A percentile compares a stretch with the other conserved stretches of the same genome.
Conservation (phyloP, 2,329 filamentous ascomycete genomes). For the Xylaria hypoxylon region DNA sequence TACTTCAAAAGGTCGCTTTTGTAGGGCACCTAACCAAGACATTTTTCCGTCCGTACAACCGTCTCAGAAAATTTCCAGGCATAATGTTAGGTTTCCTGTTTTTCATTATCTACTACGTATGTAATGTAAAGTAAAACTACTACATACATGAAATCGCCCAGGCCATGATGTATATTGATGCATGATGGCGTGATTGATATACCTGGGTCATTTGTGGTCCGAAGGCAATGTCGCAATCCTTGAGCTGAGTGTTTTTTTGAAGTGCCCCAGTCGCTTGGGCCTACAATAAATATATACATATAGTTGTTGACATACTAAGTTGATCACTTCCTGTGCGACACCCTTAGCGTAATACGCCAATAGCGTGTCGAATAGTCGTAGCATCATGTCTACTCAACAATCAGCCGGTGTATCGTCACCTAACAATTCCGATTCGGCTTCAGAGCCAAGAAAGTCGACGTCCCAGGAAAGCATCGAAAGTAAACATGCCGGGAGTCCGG, state of each 20-base stretch:
- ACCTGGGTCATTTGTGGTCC: conserved; percentile 16
- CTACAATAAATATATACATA: conserved; percentile 23
- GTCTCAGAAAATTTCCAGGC: neutral
- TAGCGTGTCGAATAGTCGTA: conserved; percentile 12
- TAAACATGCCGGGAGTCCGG: conserved; percentile 19
- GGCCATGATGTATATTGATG: conserved; percentile 31
- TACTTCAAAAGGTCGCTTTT: neutral
- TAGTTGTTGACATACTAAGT: conserved; percentile 7
- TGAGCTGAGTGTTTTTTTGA: conserved; percentile 1
- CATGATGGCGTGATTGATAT: conserved; percentile 33
- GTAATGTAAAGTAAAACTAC: conserved; percentile 14
- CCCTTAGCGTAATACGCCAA: conserved; percentile 10
- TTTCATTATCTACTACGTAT: conserved; percentile 11
- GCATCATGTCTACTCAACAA: conserved; percentile 40
- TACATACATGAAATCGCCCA: conserved; percentile 19
- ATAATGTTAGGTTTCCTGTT: conserved; percentile 3
- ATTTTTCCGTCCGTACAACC: neutral
- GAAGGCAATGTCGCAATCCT: conserved; percentile 32
- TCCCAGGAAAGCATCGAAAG: conserved; percentile 33
- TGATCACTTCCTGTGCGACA: conserved; percentile 15
- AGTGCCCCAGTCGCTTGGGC: conserved; percentile 1
- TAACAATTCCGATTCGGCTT: conserved; percentile 32
- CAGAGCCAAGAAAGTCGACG: conserved; percentile 31
- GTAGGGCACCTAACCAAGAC: neutral
- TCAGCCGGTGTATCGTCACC: conserved; percentile 15